Base-by-base conservation (phyloP, 768 basidiomycete genomes). In the Leccinum imitatum region DNA sequence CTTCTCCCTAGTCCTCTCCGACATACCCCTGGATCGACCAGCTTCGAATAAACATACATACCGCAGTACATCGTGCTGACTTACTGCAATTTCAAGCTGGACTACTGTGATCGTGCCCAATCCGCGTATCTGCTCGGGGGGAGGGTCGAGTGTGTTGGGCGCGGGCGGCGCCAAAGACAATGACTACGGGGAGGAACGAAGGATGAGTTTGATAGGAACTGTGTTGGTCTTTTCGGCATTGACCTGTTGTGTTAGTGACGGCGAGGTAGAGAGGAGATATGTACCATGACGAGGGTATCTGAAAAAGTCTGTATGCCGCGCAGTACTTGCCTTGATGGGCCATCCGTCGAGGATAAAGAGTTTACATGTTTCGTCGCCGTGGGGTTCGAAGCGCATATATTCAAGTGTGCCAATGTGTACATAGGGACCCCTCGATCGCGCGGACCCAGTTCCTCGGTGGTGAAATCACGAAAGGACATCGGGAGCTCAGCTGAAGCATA, bases 221-320 rank as follows among this genome's bases (percentile, higher is more conserved):
- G 81, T 82, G 61, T 83, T 83, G 8, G 82, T 83, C 73, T 84
- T 85, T 70, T 85, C 83, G 9, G 82, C 83, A 8, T 70, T 70
- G 1, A 72, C 62, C 70, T 71, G 5, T 33, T 33, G 31, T 33
- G 31, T 33, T 13, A 1, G 11, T 33, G 31, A 33, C 11, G 4
- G 31, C 4, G 10, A 31, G 31, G 31, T 31, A 31, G 31, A 31
- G 31, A 31, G 30, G 2, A 31, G 31, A 31, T 31, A 31, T 31
- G 31, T 31, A 31, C 31, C 31, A 31, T 31, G 31, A 31, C 8
- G 0, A 30, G 30, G 10, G 31, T 11, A 33, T 33, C 1, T 33
- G 31, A 33, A 33, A 1, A 33, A 33, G 5, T 13, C 4, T 33
- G 1, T 11, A 33, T 33, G 31, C 25, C 25, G 1, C 31, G 11